A percentile compares a stretch with the other conserved stretches of the same genome.
Conservation (phyloP, 78 protist species). For the Planoprotostelium fungivorum region DNA sequence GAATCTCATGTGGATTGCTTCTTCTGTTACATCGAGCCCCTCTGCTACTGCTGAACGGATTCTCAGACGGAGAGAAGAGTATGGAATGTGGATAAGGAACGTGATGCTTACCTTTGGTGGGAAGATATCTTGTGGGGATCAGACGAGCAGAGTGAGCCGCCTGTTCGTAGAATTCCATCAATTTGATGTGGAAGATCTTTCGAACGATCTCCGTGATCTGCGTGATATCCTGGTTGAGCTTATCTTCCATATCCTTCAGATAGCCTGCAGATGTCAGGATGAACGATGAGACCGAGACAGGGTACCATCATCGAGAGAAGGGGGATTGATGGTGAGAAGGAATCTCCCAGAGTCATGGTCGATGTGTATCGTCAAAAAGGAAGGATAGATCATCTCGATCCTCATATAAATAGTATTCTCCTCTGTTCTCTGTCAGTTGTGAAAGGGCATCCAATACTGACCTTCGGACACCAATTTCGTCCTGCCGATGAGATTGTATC, state of each 20-base stretch:
- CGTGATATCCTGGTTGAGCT: background rate
- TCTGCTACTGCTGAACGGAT: background rate
- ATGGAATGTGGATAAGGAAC: too few relatives aligned
- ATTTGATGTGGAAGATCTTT: background rate
- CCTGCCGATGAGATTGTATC: background rate
- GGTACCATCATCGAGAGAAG: background rate
- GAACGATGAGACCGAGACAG: background rate
- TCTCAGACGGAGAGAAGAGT: background rate
- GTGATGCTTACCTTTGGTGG: background rate
- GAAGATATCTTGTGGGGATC: background rate
- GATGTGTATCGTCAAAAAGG: background rate
- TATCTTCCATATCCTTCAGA: background rate
- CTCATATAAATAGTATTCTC: background rate
- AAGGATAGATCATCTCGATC: background rate
- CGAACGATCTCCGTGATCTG: background rate
- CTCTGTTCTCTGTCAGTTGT: background rate
- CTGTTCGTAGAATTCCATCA: background rate
- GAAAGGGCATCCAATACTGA: background rate
- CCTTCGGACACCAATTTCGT: background rate
- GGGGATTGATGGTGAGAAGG: background rate
- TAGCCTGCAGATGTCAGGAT: background rate
- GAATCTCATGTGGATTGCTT: background rate
- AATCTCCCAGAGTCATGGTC: background rate
- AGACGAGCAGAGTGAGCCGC: background rate
- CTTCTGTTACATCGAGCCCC: background rate